Evolutionary conservation across 2,329 filamentous ascomycete genomes (phyloP).

Genomic region (Arthrobotrys pseudoclavata): DNA sequence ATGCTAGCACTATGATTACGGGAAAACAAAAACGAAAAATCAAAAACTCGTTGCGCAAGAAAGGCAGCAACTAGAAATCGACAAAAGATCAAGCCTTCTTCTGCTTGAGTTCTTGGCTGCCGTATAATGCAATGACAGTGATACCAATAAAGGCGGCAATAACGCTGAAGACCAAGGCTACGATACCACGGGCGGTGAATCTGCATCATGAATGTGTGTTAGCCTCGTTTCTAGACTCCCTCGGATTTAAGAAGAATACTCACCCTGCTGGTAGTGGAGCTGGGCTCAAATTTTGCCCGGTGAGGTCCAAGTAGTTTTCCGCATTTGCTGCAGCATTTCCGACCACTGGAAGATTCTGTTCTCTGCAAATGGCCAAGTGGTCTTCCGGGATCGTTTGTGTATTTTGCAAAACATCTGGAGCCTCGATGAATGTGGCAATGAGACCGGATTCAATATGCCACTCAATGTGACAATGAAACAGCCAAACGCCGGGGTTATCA

Average conservation of each 20-base stretch:
- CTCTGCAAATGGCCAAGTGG: slow-evolving; percentile 70
- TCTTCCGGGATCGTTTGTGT: slow-evolving; percentile 74
- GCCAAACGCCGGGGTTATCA: slow-evolving; percentile 74
- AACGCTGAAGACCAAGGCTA: slow-evolving; percentile 80
- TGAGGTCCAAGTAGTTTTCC: slow-evolving; percentile 74
- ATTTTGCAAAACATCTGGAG: slow-evolving; percentile 74
- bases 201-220: slow-evolving; percentile 60
- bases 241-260: slow-evolving; percentile 61
- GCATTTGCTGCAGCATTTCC: slow-evolving; percentile 85
- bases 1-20: slow-evolving; percentile 16
- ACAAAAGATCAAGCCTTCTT: slow-evolving; percentile 32
- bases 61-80: slow-evolving; percentile 3
- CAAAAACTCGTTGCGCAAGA: not conserved
- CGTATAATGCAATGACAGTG: slow-evolving; percentile 77
- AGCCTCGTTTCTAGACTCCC: not conserved
- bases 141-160: slow-evolving; percentile 78
- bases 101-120: slow-evolving; percentile 66
- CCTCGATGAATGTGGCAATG: slow-evolving; percentile 75
- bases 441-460: slow-evolving; percentile 81
- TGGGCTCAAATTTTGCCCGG: slow-evolving; percentile 73
- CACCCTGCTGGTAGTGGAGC: slow-evolving; percentile 74
- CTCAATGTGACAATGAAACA: slow-evolving; percentile 76
- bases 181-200: slow-evolving; percentile 78
- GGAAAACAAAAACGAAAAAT: slow-evolving; percentile 13
- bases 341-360: slow-evolving; percentile 68